Evolutionary conservation across 148 eudicot genomes (phyloP).

Genomic region (Fagopyrum tataricum): DNA sequence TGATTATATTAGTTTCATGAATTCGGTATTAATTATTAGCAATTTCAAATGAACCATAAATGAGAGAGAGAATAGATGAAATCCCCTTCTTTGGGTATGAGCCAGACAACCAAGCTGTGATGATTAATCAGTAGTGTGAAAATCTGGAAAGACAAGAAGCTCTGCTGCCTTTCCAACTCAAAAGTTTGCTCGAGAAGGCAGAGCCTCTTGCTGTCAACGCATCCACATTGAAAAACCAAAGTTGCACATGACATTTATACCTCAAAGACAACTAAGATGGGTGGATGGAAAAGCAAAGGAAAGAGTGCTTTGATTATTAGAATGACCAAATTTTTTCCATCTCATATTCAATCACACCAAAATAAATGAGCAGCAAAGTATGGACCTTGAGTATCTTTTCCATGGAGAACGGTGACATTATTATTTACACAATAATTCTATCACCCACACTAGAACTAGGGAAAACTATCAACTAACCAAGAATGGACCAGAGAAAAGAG

Average conservation of each 20-base stretch:
- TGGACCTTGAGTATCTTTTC: conserved; percentile 2
- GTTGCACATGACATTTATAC: neutral
- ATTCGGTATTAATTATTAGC: too few relatives aligned
- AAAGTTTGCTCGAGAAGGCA: conserved; percentile 3
- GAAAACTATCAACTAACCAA: conserved; percentile 18
- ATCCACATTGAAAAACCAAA: conserved; percentile 6
- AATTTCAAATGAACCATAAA: too few relatives aligned
- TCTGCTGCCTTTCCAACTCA: conserved; percentile 6
- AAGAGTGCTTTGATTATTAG: neutral
- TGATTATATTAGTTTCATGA: too few relatives aligned
- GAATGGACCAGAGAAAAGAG: conserved; percentile 4
- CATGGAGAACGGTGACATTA: conserved; percentile 18
- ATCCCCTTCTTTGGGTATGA: neutral
- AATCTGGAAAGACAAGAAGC: neutral
- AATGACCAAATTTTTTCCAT: neutral
- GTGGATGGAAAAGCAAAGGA: neutral
- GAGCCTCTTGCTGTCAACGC: conserved; percentile 5
- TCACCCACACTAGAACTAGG: conserved; percentile 24
- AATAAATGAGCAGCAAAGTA: conserved; percentile 10
- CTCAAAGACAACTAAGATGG: neutral
- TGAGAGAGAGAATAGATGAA: too few relatives aligned
- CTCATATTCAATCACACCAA: conserved; percentile 7
- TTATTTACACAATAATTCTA: conserved; percentile 30
- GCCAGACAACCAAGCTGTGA: conserved; percentile 1
- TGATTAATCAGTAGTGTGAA: neutral